Evolutionary conservation across 257 asterid genomes (phyloP).

Genomic region (Primulina eburnea): DNA sequence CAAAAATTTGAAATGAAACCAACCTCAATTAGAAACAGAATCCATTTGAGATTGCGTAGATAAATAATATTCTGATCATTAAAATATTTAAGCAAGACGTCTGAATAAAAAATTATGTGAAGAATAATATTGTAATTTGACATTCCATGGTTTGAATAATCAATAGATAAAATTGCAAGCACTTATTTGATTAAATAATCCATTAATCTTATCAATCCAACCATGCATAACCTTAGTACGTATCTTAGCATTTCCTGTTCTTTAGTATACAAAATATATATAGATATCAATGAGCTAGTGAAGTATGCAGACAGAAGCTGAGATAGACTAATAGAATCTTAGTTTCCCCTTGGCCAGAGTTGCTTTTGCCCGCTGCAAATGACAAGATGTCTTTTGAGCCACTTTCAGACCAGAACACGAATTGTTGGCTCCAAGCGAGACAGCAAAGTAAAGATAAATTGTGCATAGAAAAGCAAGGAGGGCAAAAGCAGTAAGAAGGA

Average conservation of each 20-base stretch:
- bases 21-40: not conserved
- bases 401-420: constrained; percentile 51
- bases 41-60: too few species aligned
- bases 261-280: too few species aligned
- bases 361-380: constrained; percentile 36
- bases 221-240: too few species aligned
- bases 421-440: constrained; percentile 47
- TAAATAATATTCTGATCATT: too few species aligned
- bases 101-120: too few species aligned
- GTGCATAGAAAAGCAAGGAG: constrained; percentile 62
- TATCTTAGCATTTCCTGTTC: too few species aligned
- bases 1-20: not conserved
- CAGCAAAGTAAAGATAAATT: constrained; percentile 72
- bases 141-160: too few species aligned
- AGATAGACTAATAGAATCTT: constrained; percentile 40
- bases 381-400: constrained; percentile 47
- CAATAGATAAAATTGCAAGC: too few species aligned
- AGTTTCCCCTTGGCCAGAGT: constrained; percentile 51
- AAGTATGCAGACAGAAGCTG: not conserved
- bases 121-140: too few species aligned
- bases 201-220: too few species aligned
- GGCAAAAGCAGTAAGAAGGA: constrained; percentile 57
- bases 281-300: constrained; percentile 17
- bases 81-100: too few species aligned
- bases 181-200: too few species aligned